Percentiles rank a stretch among this genome's conserved stretches.
Evolutionary conservation across 2,329 filamentous ascomycete genomes (phyloP).

Genomic region (Zasmidium angulare): DNA sequence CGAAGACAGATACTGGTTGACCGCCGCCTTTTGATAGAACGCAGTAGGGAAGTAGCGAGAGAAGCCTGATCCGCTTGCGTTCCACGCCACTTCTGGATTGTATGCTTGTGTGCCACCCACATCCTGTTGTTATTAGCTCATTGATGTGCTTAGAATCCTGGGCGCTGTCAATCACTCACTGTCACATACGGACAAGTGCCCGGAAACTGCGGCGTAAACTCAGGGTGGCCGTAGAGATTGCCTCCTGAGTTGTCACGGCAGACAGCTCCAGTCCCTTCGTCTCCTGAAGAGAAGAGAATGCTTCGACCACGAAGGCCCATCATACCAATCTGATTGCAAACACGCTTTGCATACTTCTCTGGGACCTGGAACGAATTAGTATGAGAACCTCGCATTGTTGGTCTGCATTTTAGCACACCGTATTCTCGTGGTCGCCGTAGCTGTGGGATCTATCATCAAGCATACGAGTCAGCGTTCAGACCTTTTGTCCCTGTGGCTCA

Average conservation of each 20-base stretch:
- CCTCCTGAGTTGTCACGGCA: constrained; percentile 46
- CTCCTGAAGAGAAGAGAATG: constrained; percentile 61
- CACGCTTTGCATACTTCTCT: constrained; percentile 57
- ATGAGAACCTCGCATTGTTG: neutral
- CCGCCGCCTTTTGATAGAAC: constrained; percentile 43
- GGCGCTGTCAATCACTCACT: too few relatives aligned
- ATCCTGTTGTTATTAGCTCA: constrained; percentile 16
- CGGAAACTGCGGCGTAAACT: constrained; percentile 45
- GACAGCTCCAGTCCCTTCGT: constrained; percentile 54
- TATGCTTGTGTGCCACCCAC: constrained; percentile 45
- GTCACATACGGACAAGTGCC: constrained; percentile 49
- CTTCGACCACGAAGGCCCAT: constrained; percentile 63
- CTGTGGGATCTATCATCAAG: too few relatives aligned
- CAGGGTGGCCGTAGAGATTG: constrained; percentile 33
- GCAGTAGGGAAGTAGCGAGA: constrained; percentile 43
- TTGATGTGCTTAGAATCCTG: too few relatives aligned
- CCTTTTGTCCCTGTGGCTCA: too few relatives aligned
- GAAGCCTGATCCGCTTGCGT: constrained; percentile 42
- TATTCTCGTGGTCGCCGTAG: constrained; percentile 40
- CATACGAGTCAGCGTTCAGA: too few relatives aligned
- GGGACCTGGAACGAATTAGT: constrained; percentile 36
- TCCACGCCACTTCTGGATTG: constrained; percentile 38
- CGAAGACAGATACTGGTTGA: constrained; percentile 25
- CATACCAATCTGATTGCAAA: constrained; percentile 64
- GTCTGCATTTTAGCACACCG: neutral